Conservation (phyloP, 78 protist genomes). For the Chrysochromulina parva region DNA sequence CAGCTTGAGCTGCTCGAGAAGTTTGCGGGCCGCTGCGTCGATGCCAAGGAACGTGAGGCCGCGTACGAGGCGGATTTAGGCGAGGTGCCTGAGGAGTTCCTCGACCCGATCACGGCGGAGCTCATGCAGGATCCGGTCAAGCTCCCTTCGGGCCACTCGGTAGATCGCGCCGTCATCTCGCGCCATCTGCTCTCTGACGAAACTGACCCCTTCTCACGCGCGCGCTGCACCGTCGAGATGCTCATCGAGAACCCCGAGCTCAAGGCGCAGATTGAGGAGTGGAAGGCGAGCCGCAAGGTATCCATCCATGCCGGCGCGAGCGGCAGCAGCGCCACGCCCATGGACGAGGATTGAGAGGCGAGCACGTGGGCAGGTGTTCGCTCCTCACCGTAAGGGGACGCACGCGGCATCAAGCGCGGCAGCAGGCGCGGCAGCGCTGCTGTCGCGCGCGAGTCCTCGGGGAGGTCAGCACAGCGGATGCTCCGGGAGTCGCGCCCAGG, state of each 20-base stretch:
- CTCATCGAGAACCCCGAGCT: not conserved
- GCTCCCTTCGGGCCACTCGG: not conserved
- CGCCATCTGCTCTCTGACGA: conserved; percentile 30
- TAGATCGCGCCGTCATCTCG: not conserved
- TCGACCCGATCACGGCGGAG: conserved; percentile 13
- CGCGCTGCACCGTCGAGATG: conserved; percentile 17
- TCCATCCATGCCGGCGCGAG: no score
- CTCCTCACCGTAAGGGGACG: no score
- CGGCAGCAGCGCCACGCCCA: no score
- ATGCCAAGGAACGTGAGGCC: not conserved
- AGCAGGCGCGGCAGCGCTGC: no score
- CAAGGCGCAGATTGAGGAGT: not conserved
- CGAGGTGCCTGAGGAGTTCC: conserved; percentile 34
- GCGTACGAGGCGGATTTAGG: not conserved
- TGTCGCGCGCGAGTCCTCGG: no score
- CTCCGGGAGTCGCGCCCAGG: no score
- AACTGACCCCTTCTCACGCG: conserved; percentile 39
- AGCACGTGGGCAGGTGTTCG: no score
- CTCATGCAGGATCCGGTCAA: conserved; percentile 24
- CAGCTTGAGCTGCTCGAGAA: not conserved
- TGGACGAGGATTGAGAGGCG: no score
- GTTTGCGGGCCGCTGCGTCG: not conserved
- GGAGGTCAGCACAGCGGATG: no score
- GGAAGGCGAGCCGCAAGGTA: not conserved
- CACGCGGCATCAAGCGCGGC: no score